Evolutionary conservation across 805 yeast species (phyloP).

Genomic region (Saturnispora silvae): DNA sequence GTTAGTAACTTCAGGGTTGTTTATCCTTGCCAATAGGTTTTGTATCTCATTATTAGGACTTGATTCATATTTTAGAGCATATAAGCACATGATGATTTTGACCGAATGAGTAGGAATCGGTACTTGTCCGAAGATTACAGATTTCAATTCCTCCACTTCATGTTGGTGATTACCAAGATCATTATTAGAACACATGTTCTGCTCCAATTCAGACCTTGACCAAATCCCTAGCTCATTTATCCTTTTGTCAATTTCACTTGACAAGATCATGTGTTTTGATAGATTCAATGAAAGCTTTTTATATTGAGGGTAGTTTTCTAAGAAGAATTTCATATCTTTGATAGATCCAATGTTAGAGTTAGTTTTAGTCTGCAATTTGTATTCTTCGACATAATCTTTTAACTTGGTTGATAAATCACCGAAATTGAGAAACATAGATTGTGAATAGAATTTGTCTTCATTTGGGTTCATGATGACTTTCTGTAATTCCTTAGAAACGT

Average conservation of each 20-base stretch:
- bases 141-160: conserved; percentile 48
- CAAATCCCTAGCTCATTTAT: conserved; percentile 59
- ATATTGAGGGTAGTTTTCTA: conserved; percentile 91
- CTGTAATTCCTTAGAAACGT: conserved; percentile 44
- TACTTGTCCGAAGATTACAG: conserved; percentile 33
- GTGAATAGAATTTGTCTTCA: conserved; percentile 67
- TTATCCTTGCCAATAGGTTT: conserved; percentile 29
- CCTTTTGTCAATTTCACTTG: conserved; percentile 72
- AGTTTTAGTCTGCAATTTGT: conserved; percentile 70
- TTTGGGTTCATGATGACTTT: conserved; percentile 58
- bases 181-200: conserved; percentile 61
- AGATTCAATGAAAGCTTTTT: conserved; percentile 80
- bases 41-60: conserved; percentile 35
- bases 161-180: conserved; percentile 30
- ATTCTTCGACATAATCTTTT: conserved; percentile 72
- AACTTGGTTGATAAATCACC: conserved; percentile 90
- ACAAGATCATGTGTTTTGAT: conserved; percentile 83
- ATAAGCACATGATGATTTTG: conserved; percentile 61
- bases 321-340: conserved; percentile 81
- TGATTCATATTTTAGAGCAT: conserved; percentile 59
- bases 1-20: conserved; percentile 25
- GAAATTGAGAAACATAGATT: conserved; percentile 80
- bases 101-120: conserved; percentile 33
- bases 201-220: conserved; percentile 86
- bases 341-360: conserved; percentile 65